phyloP scores from a whole-genome alignment of 2,329 filamentous ascomycete species.

The Ophiostoma novo-ulmi region DNA sequence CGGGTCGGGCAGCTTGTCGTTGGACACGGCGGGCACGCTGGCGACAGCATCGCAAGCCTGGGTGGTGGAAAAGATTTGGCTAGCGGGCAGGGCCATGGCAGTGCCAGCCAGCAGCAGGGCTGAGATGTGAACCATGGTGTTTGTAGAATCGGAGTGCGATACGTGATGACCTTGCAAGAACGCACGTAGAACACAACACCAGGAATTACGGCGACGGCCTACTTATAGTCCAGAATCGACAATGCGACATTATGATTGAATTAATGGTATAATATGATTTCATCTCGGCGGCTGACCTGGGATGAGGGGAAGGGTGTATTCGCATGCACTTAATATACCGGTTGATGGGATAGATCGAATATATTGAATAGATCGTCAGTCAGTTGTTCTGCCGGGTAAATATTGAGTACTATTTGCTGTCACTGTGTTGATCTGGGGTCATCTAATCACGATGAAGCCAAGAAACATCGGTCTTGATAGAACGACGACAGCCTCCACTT shows the following conservation, averaged over 20 bases:
- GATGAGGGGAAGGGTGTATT: conserved; percentile 1
- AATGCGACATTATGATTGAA: background rate
- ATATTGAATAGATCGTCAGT: background rate
- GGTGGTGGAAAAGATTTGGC: background rate
- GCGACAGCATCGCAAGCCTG: conserved; percentile 35
- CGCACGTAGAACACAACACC: too few relatives aligned
- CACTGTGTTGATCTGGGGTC: too few relatives aligned
- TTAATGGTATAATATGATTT: background rate
- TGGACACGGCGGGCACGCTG: conserved; percentile 37
- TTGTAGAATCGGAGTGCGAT: background rate
- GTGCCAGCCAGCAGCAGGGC: background rate
- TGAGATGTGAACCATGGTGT: background rate
- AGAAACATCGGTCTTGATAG: background rate
- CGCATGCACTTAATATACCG: background rate
- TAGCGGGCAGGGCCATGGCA: background rate
- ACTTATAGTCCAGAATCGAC: background rate
- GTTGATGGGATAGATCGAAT: background rate
- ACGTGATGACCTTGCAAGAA: background rate
- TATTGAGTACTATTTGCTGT: too few relatives aligned
- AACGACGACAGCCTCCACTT: background rate
- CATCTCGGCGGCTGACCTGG: background rate
- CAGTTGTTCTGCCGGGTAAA: too few relatives aligned
- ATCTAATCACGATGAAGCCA: background rate
- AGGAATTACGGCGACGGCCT: background rate
- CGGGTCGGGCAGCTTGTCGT: conserved; percentile 43